phyloP scores from a whole-genome alignment of 176 grass and related monocot genomes.

The Paspalum vaginatum region DNA sequence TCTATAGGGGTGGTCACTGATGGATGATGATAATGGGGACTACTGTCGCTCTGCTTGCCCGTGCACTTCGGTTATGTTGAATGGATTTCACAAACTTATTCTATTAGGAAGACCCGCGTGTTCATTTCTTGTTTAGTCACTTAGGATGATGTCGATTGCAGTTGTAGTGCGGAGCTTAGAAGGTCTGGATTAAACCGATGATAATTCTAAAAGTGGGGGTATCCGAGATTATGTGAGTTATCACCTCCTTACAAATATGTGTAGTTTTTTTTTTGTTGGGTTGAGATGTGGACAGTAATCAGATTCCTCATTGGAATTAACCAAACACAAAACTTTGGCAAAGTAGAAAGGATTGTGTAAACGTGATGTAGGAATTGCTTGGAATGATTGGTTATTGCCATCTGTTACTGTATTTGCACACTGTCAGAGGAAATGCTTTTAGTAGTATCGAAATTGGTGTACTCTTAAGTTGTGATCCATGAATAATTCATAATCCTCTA shows the following conservation, averaged over 20 bases:
- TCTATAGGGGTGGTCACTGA: background rate
- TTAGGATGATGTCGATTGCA: background rate
- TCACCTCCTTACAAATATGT: background rate
- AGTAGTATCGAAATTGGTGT: conserved; percentile 19
- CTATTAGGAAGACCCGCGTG: background rate
- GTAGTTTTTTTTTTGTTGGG: background rate
- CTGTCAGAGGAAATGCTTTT: background rate
- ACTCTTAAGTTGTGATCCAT: background rate
- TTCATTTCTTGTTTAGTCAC: background rate
- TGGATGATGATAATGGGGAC: background rate
- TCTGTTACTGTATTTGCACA: background rate
- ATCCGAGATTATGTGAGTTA: background rate
- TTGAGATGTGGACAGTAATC: background rate
- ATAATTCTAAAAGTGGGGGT: background rate
- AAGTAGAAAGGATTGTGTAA: background rate
- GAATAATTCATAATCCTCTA: background rate
- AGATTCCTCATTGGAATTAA: background rate
- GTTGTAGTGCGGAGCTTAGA: background rate
- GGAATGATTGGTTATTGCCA: conserved; percentile 6
- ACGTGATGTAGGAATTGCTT: background rate
- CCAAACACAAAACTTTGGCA: background rate
- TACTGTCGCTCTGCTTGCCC: background rate
- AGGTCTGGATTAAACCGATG: background rate
- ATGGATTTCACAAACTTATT: background rate
- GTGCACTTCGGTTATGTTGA: background rate